Conservation (phyloP, 2,329 filamentous ascomycete genomes). For the Clarireedia paspali region DNA sequence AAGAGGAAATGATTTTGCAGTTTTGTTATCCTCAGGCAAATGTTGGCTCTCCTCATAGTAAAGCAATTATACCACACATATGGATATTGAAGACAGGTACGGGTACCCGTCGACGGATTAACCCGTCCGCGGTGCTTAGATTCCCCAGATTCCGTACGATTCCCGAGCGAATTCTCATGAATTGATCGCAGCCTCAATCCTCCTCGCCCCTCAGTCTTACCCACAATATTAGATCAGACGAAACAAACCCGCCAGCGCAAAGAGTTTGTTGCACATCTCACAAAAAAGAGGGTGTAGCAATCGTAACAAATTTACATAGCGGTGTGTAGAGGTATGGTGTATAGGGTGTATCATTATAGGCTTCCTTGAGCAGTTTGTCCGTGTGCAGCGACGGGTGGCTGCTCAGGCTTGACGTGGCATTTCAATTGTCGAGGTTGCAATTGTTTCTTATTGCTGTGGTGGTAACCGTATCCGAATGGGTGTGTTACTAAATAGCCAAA, state of each 20-base stretch:
- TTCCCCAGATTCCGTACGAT: no score
- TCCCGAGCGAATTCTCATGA: no score
- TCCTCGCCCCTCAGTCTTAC: no score
- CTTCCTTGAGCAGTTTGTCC: background rate
- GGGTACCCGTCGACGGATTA: no score
- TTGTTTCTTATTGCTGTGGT: background rate
- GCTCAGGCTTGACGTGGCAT: background rate
- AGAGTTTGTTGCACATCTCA: background rate
- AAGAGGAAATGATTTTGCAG: no score
- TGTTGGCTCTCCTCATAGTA: no score
- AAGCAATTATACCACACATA: no score
- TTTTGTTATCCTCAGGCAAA: no score
- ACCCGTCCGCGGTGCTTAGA: no score
- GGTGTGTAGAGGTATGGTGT: background rate
- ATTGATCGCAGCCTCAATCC: no score
- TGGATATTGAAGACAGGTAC: no score
- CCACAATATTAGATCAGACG: no score
- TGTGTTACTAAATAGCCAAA: background rate
- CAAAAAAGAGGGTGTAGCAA: background rate
- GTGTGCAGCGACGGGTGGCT: background rate
- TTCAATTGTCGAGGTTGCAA: background rate
- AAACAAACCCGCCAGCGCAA: background rate
- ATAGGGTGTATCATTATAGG: background rate
- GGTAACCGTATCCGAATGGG: background rate
- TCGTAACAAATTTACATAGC: background rate